Percentiles rank a stretch among this genome's conserved stretches.
Evolutionary conservation across 1,284 basidiomycete species (phyloP).

Genomic region (Pseudozyma flocculosa): DNA sequence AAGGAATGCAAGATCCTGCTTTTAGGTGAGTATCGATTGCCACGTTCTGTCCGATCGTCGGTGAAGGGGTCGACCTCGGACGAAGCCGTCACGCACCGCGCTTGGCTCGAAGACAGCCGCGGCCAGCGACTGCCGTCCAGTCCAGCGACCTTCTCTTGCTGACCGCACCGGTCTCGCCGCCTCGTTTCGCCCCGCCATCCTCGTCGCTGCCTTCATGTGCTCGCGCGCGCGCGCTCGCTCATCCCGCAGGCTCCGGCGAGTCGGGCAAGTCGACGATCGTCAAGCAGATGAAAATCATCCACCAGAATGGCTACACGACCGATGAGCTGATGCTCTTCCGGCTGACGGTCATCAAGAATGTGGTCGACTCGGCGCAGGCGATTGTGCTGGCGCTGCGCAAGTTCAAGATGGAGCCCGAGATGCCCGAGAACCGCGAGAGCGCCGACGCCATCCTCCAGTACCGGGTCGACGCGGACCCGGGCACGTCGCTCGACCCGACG

Average conservation of each 20-base stretch:
- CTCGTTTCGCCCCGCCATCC: background rate
- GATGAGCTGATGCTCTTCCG: constrained; percentile 79
- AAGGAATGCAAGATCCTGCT: constrained; percentile 93
- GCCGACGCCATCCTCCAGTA: constrained; percentile 64
- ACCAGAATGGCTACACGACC: constrained; percentile 84
- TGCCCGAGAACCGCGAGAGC: constrained; percentile 68
- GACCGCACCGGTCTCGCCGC: background rate
- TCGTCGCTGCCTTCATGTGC: background rate
- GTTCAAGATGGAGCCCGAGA: constrained; percentile 78
- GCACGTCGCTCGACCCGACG: constrained; percentile 58
- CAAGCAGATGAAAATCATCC: constrained; percentile 99
- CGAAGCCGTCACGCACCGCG: no score
- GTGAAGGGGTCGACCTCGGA: no score
- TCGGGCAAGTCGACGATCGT: constrained; percentile 95
- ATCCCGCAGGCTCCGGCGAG: constrained; percentile 65
- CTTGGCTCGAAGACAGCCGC: no score
- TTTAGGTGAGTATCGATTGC: constrained; percentile 79
- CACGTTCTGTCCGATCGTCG: no score
- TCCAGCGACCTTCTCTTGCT: no score
- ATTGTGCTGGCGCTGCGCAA: constrained; percentile 87
- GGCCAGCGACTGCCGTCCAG: no score
- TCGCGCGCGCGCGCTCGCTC: no score
- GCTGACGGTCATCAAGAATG: constrained; percentile 66
- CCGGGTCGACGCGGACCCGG: constrained; percentile 51
- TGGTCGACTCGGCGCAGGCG: constrained; percentile 72